These are phyloP conservation scores for Mycena galopus DNA, from an alignment of 768 basidiomycete genomes.

Conservation along the genomic window DNA sequence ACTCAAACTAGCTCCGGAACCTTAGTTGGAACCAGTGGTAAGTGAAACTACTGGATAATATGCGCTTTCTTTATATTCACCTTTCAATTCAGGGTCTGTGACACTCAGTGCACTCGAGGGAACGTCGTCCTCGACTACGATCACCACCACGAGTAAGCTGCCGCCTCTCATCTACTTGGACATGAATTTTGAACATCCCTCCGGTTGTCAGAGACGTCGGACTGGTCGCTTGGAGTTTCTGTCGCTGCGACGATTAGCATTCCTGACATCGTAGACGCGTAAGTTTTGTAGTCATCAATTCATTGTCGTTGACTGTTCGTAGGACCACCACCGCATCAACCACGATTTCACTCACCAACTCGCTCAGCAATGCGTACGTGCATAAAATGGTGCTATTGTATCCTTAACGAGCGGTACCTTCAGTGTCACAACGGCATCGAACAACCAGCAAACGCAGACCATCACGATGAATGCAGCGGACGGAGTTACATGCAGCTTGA, in stretches of 20 bases:
- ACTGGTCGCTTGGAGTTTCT: conserved; percentile 13
- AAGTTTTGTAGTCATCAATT: not conserved
- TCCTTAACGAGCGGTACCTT: not conserved
- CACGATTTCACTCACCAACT: conserved; percentile 20
- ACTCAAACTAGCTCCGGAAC: conserved; percentile 18
- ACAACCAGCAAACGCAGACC: conserved; percentile 24
- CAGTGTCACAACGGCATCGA: conserved; percentile 15
- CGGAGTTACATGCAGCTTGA: conserved; percentile 24
- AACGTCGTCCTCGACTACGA: conserved; percentile 10
- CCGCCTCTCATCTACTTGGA: not conserved
- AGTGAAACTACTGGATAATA: not conserved
- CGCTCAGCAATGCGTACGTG: conserved; percentile 22
- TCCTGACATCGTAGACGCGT: conserved; percentile 22
- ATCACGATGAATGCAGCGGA: conserved; percentile 22
- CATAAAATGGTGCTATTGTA: no score
- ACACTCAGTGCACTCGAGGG: conserved; percentile 22
- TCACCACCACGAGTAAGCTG: conserved; percentile 17
- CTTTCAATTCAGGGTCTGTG: conserved; percentile 4
- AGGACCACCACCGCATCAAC: conserved; percentile 5
- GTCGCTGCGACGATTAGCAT: conserved; percentile 22
- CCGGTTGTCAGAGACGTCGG: conserved; percentile 12
- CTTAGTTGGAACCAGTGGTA: conserved; percentile 28
- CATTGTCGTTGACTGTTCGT: not conserved
- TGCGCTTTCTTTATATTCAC: not conserved
- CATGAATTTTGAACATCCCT: not conserved